phyloP scores from a whole-genome alignment of 192 early-diverging fungal species.

The Coemansia sp. region DNA sequence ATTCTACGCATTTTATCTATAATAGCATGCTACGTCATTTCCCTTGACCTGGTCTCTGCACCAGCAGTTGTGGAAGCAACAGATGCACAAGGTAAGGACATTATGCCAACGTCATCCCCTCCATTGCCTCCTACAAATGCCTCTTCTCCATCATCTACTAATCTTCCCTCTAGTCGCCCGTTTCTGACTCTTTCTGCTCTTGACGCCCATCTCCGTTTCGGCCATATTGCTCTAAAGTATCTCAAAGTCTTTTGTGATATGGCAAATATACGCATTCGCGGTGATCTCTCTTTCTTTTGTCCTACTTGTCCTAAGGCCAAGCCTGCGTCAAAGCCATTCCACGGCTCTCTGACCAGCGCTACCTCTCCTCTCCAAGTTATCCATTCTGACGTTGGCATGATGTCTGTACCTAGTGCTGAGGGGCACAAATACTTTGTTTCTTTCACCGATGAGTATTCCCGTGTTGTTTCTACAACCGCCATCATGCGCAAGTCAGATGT shows the following conservation, averaged over 20 bases:
- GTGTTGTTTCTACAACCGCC: not conserved
- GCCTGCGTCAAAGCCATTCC: not conserved
- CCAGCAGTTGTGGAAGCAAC: not conserved
- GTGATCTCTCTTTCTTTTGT: not conserved
- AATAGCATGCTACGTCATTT: no score
- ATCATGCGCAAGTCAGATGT: constrained; percentile 1
- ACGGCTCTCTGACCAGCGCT: not conserved
- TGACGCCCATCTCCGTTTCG: not conserved
- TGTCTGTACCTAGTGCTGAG: not conserved
- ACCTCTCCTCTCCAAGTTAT: not conserved
- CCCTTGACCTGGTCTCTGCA: not conserved
- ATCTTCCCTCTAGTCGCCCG: not conserved
- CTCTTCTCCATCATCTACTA: not conserved
- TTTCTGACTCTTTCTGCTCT: not conserved
- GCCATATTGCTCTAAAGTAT: not conserved
- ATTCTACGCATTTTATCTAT: no score
- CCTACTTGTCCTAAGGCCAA: not conserved
- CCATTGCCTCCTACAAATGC: not conserved
- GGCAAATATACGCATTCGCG: not conserved
- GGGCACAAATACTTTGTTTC: constrained; percentile 10
- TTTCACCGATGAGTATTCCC: not conserved
- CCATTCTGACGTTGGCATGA: not conserved
- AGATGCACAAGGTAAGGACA: constrained; percentile 7
- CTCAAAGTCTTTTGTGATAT: not conserved
- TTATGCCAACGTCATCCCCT: not conserved